Evolutionary conservation across 2,329 filamentous ascomycete genomes (phyloP), one percentile per base, ranked within the genome.

Genomic region (Penicillium decumbens): DNA sequence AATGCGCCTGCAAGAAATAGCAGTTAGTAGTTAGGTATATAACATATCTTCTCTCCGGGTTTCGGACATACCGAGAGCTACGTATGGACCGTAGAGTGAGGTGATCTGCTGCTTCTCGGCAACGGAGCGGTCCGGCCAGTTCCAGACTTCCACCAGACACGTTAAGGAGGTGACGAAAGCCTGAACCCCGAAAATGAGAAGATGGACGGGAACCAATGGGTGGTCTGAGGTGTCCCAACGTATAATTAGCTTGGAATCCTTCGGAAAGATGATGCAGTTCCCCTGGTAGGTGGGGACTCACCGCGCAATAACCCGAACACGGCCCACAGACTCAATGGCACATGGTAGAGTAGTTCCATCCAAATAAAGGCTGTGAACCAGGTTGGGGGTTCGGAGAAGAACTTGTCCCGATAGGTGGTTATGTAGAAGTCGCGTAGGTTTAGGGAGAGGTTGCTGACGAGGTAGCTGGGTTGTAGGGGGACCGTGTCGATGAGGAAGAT

Each of bases 401-500:
- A 84, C 45, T 77, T 79, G 61, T 87, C 84, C 12, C 76, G 73
- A 64, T 84, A 85, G 1, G 76, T 84, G 1, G 70, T 63, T 51
- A 84, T 72, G 66, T 87, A 85, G 67, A 72, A 85, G 2, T 68
- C 60, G 50, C 80, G 78, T 2, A 87, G 52, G 0, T 65, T 53
- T 37, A 64, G 64, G 59, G 83, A 76, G 62, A 80, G 72, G 0
- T 67, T 45, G 0, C 79, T 79, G 41, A 73, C 74, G 7, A 83
- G 56, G 32, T 67, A 65, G 3, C 69, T 41, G 1, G 83, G 83
- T 54, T 83, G 84, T 48, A 83, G 71, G n/a, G 77, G 71, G 29
- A 77, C 77, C 12, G 84, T 72, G 60, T 87, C 83, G 61, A 86
- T 76, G 37, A 77, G 67, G 54, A 85, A 76, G 69, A 85, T 80